phyloP scores from a whole-genome alignment of 2,329 filamentous ascomycete species.

The Trichophyton verrucosum region DNA sequence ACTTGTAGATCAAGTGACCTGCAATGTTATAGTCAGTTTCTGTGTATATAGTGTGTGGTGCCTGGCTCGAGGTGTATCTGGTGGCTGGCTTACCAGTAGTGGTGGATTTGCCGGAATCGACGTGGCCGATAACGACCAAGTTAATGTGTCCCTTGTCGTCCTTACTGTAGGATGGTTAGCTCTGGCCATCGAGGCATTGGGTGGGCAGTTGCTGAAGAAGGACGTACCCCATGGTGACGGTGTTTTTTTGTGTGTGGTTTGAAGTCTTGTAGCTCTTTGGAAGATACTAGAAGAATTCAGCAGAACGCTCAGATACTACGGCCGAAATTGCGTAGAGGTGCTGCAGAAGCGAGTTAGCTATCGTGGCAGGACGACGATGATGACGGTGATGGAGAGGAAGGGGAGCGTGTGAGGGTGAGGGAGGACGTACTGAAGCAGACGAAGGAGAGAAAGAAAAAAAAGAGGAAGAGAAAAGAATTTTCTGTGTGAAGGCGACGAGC shows the following conservation, averaged over 20 bases:
- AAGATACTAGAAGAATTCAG: slow-evolving; percentile 36
- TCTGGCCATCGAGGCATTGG: neutral
- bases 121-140: slow-evolving; percentile 98
- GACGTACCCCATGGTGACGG: slow-evolving; percentile 51
- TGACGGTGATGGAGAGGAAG: slow-evolving; percentile 15
- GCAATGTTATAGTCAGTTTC: slow-evolving; percentile 20
- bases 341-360: slow-evolving; percentile 26
- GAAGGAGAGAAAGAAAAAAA: slow-evolving; percentile 22
- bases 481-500: slow-evolving; percentile 27
- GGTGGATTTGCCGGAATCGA: slow-evolving; percentile 98
- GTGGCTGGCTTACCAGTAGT: slow-evolving; percentile 60
- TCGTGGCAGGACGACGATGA: neutral
- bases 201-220: slow-evolving; percentile 4
- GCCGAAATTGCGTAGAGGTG: slow-evolving; percentile 39
- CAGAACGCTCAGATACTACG: slow-evolving; percentile 40
- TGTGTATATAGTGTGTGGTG: slow-evolving; percentile 6
- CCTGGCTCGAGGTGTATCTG: slow-evolving; percentile 14
- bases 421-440: slow-evolving; percentile 37
- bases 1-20: slow-evolving; percentile 99
- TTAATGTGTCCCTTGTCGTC: slow-evolving; percentile 92
- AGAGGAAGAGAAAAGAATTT: slow-evolving; percentile 15
- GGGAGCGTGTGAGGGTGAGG: slow-evolving; percentile 22
- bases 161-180: slow-evolving; percentile 50
- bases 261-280: slow-evolving; percentile 38
- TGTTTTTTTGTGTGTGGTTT: slow-evolving; percentile 25